Conservation (phyloP, 805 yeast species). For the Tanozyma kutaoensis region DNA sequence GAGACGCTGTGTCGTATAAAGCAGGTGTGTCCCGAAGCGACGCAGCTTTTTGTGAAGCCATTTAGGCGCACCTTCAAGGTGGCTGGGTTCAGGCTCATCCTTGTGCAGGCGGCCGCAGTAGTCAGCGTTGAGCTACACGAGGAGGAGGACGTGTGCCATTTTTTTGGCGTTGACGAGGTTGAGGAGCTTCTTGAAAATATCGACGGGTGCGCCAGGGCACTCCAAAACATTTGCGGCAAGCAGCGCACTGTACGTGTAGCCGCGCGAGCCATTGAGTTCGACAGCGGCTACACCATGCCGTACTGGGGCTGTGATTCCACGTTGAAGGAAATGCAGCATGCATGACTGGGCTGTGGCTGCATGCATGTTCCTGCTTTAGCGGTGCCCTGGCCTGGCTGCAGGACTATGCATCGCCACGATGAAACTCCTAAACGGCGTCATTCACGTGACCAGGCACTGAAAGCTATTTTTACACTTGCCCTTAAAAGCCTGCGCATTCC, state of each 20-base stretch:
- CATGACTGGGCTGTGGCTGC: neutral
- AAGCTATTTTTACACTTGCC: neutral
- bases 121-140: constrained; percentile 2
- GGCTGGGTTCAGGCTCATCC: constrained; percentile 2
- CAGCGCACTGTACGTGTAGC: constrained; percentile 1
- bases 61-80: constrained; percentile 6
- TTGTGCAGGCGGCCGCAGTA: constrained; percentile 1
- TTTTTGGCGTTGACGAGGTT: constrained; percentile 5
- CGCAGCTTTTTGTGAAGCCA: constrained; percentile 5
- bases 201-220: neutral
- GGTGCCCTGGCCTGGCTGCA: neutral
- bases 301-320: constrained; percentile 4
- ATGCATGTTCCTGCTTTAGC: neutral
- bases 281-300: constrained; percentile 1
- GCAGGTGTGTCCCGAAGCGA: constrained; percentile 2
- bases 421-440: too few relatives aligned
- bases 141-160: constrained; percentile 4
- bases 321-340: constrained; percentile 1
- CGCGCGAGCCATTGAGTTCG: neutral
- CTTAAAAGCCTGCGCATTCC: too few relatives aligned
- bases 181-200: constrained; percentile 5
- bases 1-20: constrained; percentile 1
- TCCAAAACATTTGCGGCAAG: constrained; percentile 1
- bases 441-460: neutral
- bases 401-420: neutral